Evolutionary conservation across 306 rosid genomes (phyloP).

Genomic region (Alnus glutinosa): DNA sequence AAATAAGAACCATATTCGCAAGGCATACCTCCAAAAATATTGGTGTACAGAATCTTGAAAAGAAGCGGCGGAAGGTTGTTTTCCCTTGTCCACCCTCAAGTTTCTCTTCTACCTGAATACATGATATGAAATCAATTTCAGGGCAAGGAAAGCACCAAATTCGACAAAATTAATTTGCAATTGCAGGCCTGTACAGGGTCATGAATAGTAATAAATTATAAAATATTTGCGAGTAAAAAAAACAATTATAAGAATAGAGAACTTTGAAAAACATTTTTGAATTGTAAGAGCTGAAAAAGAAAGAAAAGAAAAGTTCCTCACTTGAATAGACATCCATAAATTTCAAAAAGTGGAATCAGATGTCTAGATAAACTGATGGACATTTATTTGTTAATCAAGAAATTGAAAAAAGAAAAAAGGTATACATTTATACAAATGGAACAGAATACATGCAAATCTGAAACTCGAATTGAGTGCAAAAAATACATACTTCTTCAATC

Average conservation of each 20-base stretch:
- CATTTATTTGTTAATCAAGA: background rate
- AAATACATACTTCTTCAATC: constrained; percentile 83
- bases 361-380: background rate
- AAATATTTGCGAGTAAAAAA: background rate
- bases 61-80: constrained; percentile 72
- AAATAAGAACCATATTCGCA: background rate
- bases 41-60: constrained; percentile 94
- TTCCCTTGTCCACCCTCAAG: constrained; percentile 96
- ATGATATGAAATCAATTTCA: constrained; percentile 26
- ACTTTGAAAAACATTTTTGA: background rate
- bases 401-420: background rate
- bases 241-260: background rate
- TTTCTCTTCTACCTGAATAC: constrained; percentile 87
- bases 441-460: background rate
- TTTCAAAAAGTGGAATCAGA: background rate
- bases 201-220: background rate
- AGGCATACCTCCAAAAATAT: constrained; percentile 85
- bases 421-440: constrained; percentile 7
- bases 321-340: background rate
- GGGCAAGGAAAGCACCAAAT: constrained; percentile 23
- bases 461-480: background rate
- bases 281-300: background rate
- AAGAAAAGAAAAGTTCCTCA: no score
- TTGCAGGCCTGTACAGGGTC: constrained; percentile 6
- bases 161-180: background rate